Evolutionary conservation across 495 filamentous ascomycete genomes (phyloP).

Genomic region (Aspergillus olivimuriae): DNA sequence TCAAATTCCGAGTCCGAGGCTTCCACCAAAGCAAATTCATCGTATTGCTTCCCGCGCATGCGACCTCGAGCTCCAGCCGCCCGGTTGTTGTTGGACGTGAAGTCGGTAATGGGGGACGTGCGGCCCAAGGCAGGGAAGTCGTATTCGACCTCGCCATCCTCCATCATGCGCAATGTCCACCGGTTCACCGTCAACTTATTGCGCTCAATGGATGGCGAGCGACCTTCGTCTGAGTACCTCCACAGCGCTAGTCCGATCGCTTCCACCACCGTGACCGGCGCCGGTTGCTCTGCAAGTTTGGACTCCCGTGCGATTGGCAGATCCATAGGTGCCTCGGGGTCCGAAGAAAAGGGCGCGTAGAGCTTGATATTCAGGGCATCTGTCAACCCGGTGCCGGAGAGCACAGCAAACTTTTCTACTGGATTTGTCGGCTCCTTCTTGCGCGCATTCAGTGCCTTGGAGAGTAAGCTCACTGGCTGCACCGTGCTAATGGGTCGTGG

Average conservation of each 20-base stretch:
- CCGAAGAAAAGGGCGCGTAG: constrained; percentile 75
- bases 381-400: constrained; percentile 77
- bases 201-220: constrained; percentile 61
- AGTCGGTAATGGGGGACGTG: constrained; percentile 71
- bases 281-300: constrained; percentile 58
- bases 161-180: constrained; percentile 92
- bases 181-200: constrained; percentile 78
- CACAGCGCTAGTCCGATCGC: constrained; percentile 85
- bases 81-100: constrained; percentile 83
- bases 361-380: constrained; percentile 81
- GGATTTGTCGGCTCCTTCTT: constrained; percentile 74
- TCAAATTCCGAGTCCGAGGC: constrained; percentile 70
- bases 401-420: constrained; percentile 76
- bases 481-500: constrained; percentile 83
- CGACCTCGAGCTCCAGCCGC: constrained; percentile 56
- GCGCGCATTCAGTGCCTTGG: constrained; percentile 67
- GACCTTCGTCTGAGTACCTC: constrained; percentile 76
- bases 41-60: constrained; percentile 76
- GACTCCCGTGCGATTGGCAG: constrained; percentile 71
- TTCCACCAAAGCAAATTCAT: constrained; percentile 87
- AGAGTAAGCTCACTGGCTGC: constrained; percentile 70
- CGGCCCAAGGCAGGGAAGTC: constrained; percentile 87
- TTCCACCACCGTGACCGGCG: constrained; percentile 76
- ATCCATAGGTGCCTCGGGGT: constrained; percentile 64
- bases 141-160: constrained; percentile 91